Percentiles rank a stretch among this genome's conserved stretches.
Evolutionary conservation across 257 asterid genomes (phyloP).

Genomic region (Scutellaria minor): DNA sequence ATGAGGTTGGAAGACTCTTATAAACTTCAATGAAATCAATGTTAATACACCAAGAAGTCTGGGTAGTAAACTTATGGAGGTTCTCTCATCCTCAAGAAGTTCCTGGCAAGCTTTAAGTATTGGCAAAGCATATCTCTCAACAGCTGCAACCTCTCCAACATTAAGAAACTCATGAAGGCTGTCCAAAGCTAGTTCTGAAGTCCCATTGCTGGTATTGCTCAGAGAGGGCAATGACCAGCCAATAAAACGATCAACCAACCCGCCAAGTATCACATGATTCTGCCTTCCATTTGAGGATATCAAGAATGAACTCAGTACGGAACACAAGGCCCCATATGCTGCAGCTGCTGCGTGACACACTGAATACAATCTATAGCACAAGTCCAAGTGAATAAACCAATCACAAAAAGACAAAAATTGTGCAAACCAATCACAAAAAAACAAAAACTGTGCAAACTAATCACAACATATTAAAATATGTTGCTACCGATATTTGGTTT

Average conservation of each 20-base stretch:
- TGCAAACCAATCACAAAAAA: neutral
- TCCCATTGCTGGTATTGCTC: constrained; percentile 57
- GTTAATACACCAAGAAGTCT: constrained; percentile 80
- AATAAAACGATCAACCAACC: constrained; percentile 81
- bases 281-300: constrained; percentile 85
- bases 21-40: constrained; percentile 81
- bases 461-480: neutral
- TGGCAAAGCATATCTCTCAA: constrained; percentile 91
- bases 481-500: neutral
- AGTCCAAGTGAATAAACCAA: constrained; percentile 32
- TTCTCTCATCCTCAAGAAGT: constrained; percentile 97
- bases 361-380: constrained; percentile 65
- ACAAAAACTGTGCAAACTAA: neutral
- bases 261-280: constrained; percentile 68
- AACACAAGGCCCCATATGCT: constrained; percentile 89
- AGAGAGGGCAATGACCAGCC: constrained; percentile 91
- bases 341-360: constrained; percentile 93
- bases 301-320: constrained; percentile 70
- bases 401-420: constrained; percentile 15
- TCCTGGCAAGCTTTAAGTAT: constrained; percentile 96
- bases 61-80: constrained; percentile 76
- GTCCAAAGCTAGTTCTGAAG: constrained; percentile 81
- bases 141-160: constrained; percentile 84
- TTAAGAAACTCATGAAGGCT: constrained; percentile 87
- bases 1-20: constrained; percentile 93